Base-by-base conservation (phyloP, 805 yeast genomes). In the Kodamaea neixiangensis region DNA sequence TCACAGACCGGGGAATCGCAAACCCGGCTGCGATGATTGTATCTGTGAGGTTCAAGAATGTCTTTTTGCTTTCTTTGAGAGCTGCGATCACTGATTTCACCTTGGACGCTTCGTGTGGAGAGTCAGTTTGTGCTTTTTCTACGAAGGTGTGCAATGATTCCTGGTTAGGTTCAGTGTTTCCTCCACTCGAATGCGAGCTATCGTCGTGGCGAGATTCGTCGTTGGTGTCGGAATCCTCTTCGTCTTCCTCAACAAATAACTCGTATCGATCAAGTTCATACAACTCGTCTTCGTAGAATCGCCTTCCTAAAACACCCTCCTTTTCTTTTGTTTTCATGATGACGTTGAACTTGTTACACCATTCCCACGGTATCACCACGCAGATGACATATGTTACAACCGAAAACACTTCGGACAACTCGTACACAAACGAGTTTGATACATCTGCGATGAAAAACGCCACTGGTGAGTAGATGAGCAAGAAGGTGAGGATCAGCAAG, bases 281-380 rank as follows among this genome's bases (percentile, higher is more conserved):
- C 29, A 72, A 45, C 49, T 85, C 90, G 50, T 86, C 92, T 55
- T 86, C 93, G 61, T 81, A 86, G 41, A 87, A 80, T 14, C 83
- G 83, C 53, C 96, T 71, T 1, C 96, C 96, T 37, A 89, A 64
- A 4, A 88, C 79, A 6, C 93, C 89, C 52, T 83, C 85, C 40
- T 82, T 81, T 58, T 87, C 92, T 48, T 78, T 77, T 13, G 70
- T 71, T 54, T 81, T 79, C 67, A 82, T 83, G 38, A 85, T 65
- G 10, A 78, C 72, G 46, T 79, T 78, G 49, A 85, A 75, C 54
- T 87, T 75, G 60, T 86, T 87, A 54, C 87, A 78, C 93, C 96
- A 89, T 65, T 88, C 96, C 94, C 96, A 87, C 0, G 88, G 88
- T 9, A 86, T 76, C 5, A 86, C 86, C 25, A 89, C 86, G 33